Percentiles rank a stretch among this genome's conserved stretches.
Conservation (phyloP, 2,329 filamentous ascomycete species). For the Cladosporium sphaerospermum region DNA sequence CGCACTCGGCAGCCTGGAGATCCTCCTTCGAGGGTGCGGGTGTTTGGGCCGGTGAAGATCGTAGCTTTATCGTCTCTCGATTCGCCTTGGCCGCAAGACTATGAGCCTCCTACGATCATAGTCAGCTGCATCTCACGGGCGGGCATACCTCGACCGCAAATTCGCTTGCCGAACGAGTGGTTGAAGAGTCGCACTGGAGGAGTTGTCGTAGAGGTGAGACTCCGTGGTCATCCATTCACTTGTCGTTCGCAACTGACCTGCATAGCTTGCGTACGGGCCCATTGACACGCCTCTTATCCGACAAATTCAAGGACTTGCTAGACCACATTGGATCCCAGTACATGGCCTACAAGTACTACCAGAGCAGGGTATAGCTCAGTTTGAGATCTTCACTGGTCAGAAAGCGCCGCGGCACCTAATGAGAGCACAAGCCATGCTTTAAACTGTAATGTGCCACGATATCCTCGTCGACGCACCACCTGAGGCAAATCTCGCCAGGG, state of each 20-base stretch:
- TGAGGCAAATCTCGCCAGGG: conserved; percentile 50
- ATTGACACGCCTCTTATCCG: background rate
- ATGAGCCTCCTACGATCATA: background rate
- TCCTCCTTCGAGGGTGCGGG: too few species aligned
- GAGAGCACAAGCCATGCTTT: background rate
- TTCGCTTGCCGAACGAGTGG: background rate
- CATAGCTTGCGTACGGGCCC: background rate
- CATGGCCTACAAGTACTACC: background rate
- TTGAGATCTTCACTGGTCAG: background rate
- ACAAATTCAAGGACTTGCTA: background rate
- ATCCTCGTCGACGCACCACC: conserved; percentile 58
- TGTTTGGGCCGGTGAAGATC: too few species aligned
- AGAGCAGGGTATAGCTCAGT: conserved; percentile 3
- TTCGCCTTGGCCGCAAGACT: background rate
- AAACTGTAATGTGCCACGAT: conserved; percentile 35
- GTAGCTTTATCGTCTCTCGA: background rate
- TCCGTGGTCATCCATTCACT: background rate
- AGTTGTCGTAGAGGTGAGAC: background rate
- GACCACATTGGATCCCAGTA: background rate
- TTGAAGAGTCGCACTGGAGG: background rate
- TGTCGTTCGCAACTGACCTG: background rate
- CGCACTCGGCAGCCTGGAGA: background rate
- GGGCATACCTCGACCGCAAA: background rate
- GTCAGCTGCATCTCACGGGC: background rate
- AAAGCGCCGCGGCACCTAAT: background rate